phyloP scores from a whole-genome alignment of 805 yeast species.

The Tetrapisispora taiwanensis region DNA sequence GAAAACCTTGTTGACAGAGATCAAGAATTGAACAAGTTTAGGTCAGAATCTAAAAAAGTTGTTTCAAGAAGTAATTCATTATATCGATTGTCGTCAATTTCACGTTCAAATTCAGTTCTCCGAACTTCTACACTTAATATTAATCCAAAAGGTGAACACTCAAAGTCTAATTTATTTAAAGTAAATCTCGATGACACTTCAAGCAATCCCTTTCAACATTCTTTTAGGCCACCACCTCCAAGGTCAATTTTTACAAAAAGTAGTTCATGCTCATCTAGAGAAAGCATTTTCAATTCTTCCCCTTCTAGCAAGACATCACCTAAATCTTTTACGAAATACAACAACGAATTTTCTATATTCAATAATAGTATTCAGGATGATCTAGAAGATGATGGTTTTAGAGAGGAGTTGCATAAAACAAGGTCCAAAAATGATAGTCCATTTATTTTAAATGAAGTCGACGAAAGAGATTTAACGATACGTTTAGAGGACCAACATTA shows the following conservation, averaged over 20 bases:
- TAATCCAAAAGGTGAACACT: conserved; percentile 17
- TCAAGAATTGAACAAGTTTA: conserved; percentile 43
- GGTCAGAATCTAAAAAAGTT: conserved; percentile 33
- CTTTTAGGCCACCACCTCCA: conserved; percentile 1
- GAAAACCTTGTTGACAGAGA: conserved; percentile 35
- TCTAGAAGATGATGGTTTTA: not conserved
- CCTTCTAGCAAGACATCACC: not conserved
- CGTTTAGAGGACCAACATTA: conserved; percentile 1
- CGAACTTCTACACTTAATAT: conserved; percentile 5
- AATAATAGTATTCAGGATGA: not conserved
- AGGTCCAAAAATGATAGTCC: not conserved
- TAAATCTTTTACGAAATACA: not conserved
- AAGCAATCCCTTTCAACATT: not conserved
- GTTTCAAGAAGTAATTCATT: conserved; percentile 30
- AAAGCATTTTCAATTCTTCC: not conserved
- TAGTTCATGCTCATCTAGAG: not conserved
- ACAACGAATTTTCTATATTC: not conserved
- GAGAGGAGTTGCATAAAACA: not conserved
- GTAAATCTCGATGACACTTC: not conserved
- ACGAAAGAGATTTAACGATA: not conserved
- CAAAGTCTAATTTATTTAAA: conserved; percentile 6
- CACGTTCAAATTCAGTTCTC: conserved; percentile 10
- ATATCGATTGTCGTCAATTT: conserved; percentile 11
- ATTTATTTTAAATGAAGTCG: not conserved
- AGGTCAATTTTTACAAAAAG: not conserved